Conservation (phyloP, 2,329 filamentous ascomycete species). For the Neofusicoccum umdonicola region DNA sequence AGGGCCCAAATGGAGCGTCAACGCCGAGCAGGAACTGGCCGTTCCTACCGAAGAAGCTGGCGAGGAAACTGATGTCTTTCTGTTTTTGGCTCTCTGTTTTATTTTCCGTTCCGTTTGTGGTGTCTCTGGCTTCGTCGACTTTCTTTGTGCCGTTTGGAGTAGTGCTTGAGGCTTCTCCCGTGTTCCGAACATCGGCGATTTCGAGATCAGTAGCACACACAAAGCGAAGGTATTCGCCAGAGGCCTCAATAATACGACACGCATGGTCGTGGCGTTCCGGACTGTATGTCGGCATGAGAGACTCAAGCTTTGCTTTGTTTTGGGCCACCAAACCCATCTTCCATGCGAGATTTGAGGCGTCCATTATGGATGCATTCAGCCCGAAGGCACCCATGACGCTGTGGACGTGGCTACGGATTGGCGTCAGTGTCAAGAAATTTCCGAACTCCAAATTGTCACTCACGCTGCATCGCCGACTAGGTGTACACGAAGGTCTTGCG, state of each 20-base stretch:
- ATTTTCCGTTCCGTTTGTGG: background rate
- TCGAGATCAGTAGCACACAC: conserved; percentile 27
- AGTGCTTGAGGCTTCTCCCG: background rate
- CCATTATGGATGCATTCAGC: conserved; percentile 37
- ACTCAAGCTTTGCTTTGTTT: conserved; percentile 21
- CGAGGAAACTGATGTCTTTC: conserved; percentile 24
- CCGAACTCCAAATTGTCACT: conserved; percentile 12
- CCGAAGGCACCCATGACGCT: conserved; percentile 38
- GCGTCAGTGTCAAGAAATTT: background rate
- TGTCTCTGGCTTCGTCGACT: no score
- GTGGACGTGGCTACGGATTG: conserved; percentile 30
- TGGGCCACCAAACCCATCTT: conserved; percentile 32
- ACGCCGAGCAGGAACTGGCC: conserved; percentile 29
- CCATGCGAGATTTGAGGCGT: conserved; percentile 37
- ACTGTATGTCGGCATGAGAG: conserved; percentile 31
- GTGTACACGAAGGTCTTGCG: conserved; percentile 32
- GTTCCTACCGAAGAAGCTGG: conserved; percentile 27
- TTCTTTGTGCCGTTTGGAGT: background rate
- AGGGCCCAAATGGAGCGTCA: conserved; percentile 26
- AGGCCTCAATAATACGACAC: conserved; percentile 23
- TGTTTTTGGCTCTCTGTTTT: background rate
- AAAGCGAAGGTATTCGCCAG: conserved; percentile 24
- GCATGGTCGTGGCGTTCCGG: conserved; percentile 29
- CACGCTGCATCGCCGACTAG: conserved; percentile 33
- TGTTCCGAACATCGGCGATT: conserved; percentile 20